Evolutionary conservation across 768 basidiomycete species (phyloP).

Genomic region (Mycena chlorophos): DNA sequence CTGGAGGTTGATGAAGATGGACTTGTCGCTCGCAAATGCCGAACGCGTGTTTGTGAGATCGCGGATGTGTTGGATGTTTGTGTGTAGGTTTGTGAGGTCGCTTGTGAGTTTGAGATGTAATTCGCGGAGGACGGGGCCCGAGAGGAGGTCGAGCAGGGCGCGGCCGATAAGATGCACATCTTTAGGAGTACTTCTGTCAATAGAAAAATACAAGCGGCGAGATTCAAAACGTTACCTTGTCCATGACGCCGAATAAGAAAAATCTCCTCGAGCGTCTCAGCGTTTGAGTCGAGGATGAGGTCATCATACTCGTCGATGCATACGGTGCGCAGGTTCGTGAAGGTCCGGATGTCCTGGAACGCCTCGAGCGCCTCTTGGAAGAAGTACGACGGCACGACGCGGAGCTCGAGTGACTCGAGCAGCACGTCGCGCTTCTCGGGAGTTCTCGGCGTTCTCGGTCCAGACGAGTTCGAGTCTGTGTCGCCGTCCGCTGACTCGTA

Average conservation of each 20-base stretch:
- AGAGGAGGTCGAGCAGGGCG: not conserved
- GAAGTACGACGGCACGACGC: not conserved
- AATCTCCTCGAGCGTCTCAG: not conserved
- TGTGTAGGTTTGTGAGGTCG: not conserved
- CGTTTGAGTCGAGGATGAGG: not conserved
- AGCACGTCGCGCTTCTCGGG: not conserved
- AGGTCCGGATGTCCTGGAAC: not conserved
- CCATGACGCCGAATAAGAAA: not conserved
- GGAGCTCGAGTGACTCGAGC: not conserved
- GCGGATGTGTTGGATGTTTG: conserved; percentile 1
- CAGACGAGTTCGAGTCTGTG: not conserved
- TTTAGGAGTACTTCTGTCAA: not conserved
- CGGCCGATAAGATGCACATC: not conserved
- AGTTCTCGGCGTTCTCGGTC: not conserved
- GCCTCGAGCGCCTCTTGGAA: not conserved
- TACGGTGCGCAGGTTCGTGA: not conserved
- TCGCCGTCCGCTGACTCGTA: not conserved
- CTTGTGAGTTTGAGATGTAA: not conserved
- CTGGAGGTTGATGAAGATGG: not conserved
- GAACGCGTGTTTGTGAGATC: not conserved
- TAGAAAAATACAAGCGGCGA: not conserved
- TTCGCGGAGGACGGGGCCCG: not conserved
- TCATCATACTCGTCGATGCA: conserved; percentile 2
- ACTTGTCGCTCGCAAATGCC: not conserved
- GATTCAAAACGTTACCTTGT: not conserved